Evolutionary conservation across 2,329 filamentous ascomycete species (phyloP).

Genomic region (Cladosporium sp.): DNA sequence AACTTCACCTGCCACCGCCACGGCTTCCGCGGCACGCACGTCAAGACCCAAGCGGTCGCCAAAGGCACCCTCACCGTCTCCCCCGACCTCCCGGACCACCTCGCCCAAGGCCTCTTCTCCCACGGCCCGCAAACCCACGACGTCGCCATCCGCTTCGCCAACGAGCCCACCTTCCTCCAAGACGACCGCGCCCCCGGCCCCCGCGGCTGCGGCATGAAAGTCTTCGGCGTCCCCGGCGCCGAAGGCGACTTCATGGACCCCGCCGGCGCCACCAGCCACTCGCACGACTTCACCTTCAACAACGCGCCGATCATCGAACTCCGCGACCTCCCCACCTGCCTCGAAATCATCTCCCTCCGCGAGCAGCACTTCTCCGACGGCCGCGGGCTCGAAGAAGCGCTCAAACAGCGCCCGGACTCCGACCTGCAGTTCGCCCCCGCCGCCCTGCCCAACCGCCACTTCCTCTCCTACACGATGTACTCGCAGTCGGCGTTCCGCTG

Average conservation of each 20-base stretch:
- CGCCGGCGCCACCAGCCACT: constrained; percentile 10
- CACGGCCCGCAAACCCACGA: constrained; percentile 26
- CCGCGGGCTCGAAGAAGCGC: constrained; percentile 16
- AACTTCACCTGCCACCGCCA: constrained; percentile 20
- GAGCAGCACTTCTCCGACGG: constrained; percentile 27
- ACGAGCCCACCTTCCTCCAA: constrained; percentile 17
- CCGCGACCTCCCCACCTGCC: constrained; percentile 27
- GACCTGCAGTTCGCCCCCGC: constrained; percentile 26
- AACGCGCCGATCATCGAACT: constrained; percentile 29
- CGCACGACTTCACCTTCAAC: constrained; percentile 31
- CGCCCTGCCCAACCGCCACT: constrained; percentile 31
- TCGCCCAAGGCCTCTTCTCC: constrained; percentile 16
- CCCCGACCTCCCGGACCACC: constrained; percentile 19
- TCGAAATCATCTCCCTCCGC: constrained; percentile 29
- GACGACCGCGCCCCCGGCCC: constrained; percentile 19
- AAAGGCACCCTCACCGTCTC: constrained; percentile 19
- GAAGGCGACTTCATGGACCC: constrained; percentile 15
- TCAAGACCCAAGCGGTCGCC: constrained; percentile 20
- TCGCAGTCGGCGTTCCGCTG: constrained; percentile 29
- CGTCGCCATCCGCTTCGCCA: constrained; percentile 15
- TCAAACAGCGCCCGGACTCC: constrained; percentile 27
- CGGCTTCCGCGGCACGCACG: constrained; percentile 18
- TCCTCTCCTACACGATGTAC: constrained; percentile 31
- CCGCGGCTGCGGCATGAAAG: constrained; percentile 19
- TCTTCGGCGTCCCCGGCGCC: constrained; percentile 21